Conservation (phyloP, 2,329 filamentous ascomycete genomes). For the Pseudophaeomoniella oleicola region DNA sequence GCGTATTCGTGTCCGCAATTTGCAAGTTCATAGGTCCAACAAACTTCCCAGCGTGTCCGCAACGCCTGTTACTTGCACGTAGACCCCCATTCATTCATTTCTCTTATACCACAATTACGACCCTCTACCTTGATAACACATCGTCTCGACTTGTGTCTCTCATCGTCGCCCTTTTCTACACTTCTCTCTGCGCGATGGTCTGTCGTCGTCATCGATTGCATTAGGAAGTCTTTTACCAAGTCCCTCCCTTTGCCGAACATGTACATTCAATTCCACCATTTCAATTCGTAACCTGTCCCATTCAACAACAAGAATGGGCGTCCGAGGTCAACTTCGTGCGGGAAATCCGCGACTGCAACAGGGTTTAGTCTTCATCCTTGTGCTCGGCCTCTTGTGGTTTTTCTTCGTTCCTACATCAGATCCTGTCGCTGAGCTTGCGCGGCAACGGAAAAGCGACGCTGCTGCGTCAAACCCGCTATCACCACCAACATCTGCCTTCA, state of each 20-base stretch:
- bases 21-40: too few relatives aligned
- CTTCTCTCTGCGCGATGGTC: too few relatives aligned
- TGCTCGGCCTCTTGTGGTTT: constrained; percentile 57
- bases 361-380: constrained; percentile 52
- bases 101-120: too few relatives aligned
- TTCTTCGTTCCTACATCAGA: constrained; percentile 40
- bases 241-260: constrained; percentile 4
- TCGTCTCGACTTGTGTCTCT: too few relatives aligned
- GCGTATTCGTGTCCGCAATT: too few relatives aligned
- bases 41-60: too few relatives aligned
- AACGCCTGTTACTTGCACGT: too few relatives aligned
- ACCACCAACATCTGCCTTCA: constrained; percentile 59
- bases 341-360: constrained; percentile 51
- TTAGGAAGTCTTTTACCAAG: too few relatives aligned
- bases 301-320: constrained; percentile 32
- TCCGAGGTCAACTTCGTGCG: constrained; percentile 50
- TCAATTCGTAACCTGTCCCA: neutral
- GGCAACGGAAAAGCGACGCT: constrained; percentile 35
- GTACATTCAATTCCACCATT: constrained; percentile 7
- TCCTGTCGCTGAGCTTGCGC: constrained; percentile 30
- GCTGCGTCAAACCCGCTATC: constrained; percentile 57
- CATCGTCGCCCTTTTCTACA: too few relatives aligned
- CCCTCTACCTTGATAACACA: too few relatives aligned
- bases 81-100: too few relatives aligned
- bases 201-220: too few relatives aligned